Conservation (phyloP, 192 early-diverging fungal genomes). For the Backusella australiensis region DNA sequence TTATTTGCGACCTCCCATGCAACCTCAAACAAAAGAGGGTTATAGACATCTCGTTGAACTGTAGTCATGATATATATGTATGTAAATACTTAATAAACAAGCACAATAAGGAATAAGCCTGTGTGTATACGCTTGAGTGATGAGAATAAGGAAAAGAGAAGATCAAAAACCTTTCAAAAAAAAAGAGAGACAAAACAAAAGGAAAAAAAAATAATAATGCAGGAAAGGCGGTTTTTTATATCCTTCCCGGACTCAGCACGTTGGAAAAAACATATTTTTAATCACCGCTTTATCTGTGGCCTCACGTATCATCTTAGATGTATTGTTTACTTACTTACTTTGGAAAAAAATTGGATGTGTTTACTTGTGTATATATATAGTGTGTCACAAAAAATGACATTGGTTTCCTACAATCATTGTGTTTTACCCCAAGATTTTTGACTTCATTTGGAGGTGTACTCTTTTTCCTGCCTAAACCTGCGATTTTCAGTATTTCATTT, state of each 20-base stretch:
- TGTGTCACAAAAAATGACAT: not conserved
- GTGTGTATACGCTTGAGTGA: not conserved
- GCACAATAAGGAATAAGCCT: not conserved
- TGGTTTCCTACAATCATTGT: not conserved
- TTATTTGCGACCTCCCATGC: slow-evolving; percentile 99
- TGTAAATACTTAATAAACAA: not conserved
- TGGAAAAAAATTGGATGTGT: not conserved
- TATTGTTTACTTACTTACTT: not conserved
- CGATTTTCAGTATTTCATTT: not conserved
- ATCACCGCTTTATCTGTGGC: not conserved
- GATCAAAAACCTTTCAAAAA: not conserved
- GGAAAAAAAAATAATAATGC: not conserved
- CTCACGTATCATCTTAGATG: not conserved
- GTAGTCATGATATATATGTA: not conserved
- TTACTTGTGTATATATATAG: not conserved
- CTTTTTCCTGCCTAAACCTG: not conserved
- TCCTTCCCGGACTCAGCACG: not conserved
- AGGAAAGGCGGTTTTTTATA: not conserved
- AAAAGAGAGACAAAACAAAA: not conserved
- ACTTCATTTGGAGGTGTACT: not conserved
- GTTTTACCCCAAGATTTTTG: not conserved
- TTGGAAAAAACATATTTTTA: not conserved
- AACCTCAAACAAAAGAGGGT: slow-evolving; percentile 79
- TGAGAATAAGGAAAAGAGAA: not conserved
- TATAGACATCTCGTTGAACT: slow-evolving; percentile 27